Evolutionary conservation across 2,329 filamentous ascomycete genomes (phyloP), one percentile per base, ranked within the genome.

Genomic region (Sporothrix sp.): DNA sequence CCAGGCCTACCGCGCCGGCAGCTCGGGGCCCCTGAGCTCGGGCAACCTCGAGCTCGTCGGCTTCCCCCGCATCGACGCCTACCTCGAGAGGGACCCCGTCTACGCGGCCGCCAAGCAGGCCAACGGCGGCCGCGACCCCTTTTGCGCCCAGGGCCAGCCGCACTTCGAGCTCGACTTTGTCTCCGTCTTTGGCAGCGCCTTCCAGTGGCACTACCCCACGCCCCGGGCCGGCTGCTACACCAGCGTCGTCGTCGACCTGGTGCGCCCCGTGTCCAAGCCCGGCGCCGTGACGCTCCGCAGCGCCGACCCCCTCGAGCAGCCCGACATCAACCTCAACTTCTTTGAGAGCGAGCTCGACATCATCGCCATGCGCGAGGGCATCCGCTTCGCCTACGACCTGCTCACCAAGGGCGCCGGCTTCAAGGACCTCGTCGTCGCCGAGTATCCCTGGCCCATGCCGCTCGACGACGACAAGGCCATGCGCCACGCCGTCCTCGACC

Each of bases 101-200:
- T 83, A 81, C 56, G 61, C 62, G 8, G 56, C 62, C 42, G 62
- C 63, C 20, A 70, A 71, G 54, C 61, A 62, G 13, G 65, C 63
- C 18, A 72, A 72, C 54, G 70, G 66, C 10, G 67, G 66, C 0
- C 57, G 63, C 0, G 77, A 81, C 50, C 76, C 76, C 2, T 80
- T 80, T 58, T 71, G 71, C 2, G 76, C 76, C 0, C 67, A 63
- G 3, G 76, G 75, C 7, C 75, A 81, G 61, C 77, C 78, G 23
- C 77, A 81, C 56, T 80, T 81, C 56, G 76, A 81, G 63, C 68
- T 80, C 30, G 78, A 82, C 63, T 82, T 82, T 57, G 73, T 83
- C 10, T 66, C 69, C 48, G 71, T 82, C 67, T 82, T 82, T 59
- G 57, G 65, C 42, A 65, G 64, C 39, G 69, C 70, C 4, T 73